A percentile compares a stretch with the other conserved stretches of the same genome.
phyloP scores from a whole-genome alignment of 768 basidiomycete species.

The Clitopilus passeckerianus region DNA sequence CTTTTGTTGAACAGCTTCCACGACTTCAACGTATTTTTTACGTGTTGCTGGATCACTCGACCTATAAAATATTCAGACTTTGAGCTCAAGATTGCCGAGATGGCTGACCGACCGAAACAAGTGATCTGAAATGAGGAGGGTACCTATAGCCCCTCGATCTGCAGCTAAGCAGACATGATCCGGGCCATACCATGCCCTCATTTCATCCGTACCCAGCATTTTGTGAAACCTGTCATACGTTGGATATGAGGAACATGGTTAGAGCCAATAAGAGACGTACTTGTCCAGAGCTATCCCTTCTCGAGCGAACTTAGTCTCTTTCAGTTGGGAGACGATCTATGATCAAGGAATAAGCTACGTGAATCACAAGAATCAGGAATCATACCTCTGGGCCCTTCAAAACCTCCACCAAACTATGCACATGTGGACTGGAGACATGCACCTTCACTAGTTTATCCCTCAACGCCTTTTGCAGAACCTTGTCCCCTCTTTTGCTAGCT shows the following conservation, averaged over 20 bases:
- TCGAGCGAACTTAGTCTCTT: slow-evolving; percentile 94
- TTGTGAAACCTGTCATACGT: slow-evolving; percentile 79
- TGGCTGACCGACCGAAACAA: slow-evolving; percentile 68
- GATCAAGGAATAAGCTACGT: not conserved
- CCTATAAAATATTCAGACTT: slow-evolving; percentile 31
- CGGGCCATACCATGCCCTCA: slow-evolving; percentile 98
- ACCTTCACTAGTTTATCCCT: slow-evolving; percentile 87
- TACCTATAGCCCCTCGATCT: slow-evolving; percentile 90
- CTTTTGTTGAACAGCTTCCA: slow-evolving; percentile 83
- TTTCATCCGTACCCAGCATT: slow-evolving; percentile 91
- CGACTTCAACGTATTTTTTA: slow-evolving; percentile 81
- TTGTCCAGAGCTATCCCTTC: slow-evolving; percentile 91
- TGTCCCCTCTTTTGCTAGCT: slow-evolving; percentile 78
- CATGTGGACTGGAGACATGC: slow-evolving; percentile 89
- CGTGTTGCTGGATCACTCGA: slow-evolving; percentile 74
- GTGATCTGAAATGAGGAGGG: slow-evolving; percentile 90
- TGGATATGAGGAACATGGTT: not conserved
- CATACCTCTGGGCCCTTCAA: slow-evolving; percentile 89
- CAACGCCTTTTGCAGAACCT: slow-evolving; percentile 65
- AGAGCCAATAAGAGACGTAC: slow-evolving; percentile 29
- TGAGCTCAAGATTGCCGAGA: not conserved
- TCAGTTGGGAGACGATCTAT: slow-evolving; percentile 71
- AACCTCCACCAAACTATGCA: slow-evolving; percentile 93
- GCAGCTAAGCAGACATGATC: slow-evolving; percentile 90
- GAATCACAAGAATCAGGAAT: not conserved